Evolutionary conservation across 495 filamentous ascomycete genomes (phyloP).

Genomic region (Hypoxylon crocopeplum): DNA sequence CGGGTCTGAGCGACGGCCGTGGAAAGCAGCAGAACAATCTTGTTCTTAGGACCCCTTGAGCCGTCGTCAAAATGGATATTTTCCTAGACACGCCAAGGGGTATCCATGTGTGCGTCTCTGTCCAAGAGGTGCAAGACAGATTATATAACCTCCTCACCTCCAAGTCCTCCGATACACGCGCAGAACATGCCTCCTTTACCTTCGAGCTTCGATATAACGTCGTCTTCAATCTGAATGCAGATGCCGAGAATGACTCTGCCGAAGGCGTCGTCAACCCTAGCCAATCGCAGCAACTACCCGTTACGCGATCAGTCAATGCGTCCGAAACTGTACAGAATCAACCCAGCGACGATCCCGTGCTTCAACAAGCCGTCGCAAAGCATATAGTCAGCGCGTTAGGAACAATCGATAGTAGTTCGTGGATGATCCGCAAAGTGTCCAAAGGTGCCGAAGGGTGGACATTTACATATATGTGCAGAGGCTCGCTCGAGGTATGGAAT

Average conservation of each 20-base stretch:
- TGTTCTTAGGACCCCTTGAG: neutral
- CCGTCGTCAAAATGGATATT: constrained; percentile 43
- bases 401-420: constrained; percentile 49
- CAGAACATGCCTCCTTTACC: constrained; percentile 48
- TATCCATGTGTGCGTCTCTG: constrained; percentile 44
- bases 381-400: constrained; percentile 48
- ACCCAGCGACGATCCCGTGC: constrained; percentile 47
- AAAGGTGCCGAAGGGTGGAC: constrained; percentile 52
- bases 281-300: constrained; percentile 32
- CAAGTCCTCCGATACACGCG: constrained; percentile 47
- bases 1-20: constrained; percentile 1
- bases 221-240: constrained; percentile 45
- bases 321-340: constrained; percentile 53
- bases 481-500: constrained; percentile 54
- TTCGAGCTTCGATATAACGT: constrained; percentile 47
- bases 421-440: constrained; percentile 49
- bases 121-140: constrained; percentile 48
- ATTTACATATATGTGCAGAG: constrained; percentile 56
- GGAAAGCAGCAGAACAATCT: neutral
- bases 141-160: constrained; percentile 43
- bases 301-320: constrained; percentile 37
- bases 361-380: constrained; percentile 51
- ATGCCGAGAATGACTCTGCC: constrained; percentile 39
- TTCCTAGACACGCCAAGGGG: constrained; percentile 42
- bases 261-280: constrained; percentile 37